Evolutionary conservation across 345 rosid genomes (phyloP), one percentile per base, ranked within the genome.

Genomic region (Salix koriyanagi): DNA sequence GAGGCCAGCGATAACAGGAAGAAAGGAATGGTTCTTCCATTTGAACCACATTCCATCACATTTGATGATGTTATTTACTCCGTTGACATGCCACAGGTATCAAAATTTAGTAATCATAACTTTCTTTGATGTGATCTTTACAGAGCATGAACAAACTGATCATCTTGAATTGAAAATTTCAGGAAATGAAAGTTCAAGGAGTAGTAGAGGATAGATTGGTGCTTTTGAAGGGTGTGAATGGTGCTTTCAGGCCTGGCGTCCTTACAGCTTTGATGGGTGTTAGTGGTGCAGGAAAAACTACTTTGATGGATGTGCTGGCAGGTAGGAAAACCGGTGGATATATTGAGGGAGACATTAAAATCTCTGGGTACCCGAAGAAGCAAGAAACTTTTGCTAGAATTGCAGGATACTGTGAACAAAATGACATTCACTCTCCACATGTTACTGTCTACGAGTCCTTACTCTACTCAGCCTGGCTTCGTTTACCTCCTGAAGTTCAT

Each of bases 271-370:
- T 89, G 48, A 91, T 91, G 95, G 95, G 93, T 70, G 90, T 88
- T 46, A 88, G 91, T 21, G 96, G 96, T n/a, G 96, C 96, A 7
- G 96, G 97, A 4, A 93, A 93, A 84, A 91, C 97, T 21, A 92
- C 97, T 75, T 61, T 91, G 73, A 90, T 92, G 97, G 97, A 92
- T 84, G 97, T 92, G 68, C 79, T 92, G 30, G 96, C 97, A 39
- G 97, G 97, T 69, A 86, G 97, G 76, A 93, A 93, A 84, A 90
- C 92, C 28, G 92, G 92, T 69, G 96, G 97, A 46, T 90, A 88
- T 72, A 86, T 91, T 9, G 91, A 89, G 34, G 97, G 97, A 13
- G 76, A 82, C 73, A 89, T 91, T 73, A 84, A 77, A 41, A 79
- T 92, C 73, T 92, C 97, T 4, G 97, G 97, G 39, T 91, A 84